Evolutionary conservation across 2,329 filamentous ascomycete species (phyloP), one percentile per base, ranked within the genome.

Genomic region (Rhynchosporium graminicola): DNA sequence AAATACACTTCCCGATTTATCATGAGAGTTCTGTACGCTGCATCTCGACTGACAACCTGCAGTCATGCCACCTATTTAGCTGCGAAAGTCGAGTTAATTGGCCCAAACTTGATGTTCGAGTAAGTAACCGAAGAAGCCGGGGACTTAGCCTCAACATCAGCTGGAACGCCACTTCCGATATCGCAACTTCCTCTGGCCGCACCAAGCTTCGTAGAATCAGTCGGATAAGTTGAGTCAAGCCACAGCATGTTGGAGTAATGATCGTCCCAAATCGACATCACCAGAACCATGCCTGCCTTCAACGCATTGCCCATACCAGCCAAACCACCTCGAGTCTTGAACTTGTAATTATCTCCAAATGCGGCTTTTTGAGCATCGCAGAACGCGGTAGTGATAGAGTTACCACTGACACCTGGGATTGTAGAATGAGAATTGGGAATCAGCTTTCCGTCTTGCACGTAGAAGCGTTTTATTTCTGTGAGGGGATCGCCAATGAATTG

Each of bases 161-260:
- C 59, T 33, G 84, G 83, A 33, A 75, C 77, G 45, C 85, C 85
- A 15, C 81, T 82, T 67, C 71, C 75, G 57, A 77, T 79, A 48
- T 78, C 61, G 74, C 85, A 88, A 51, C 77, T 76, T 55, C 85
- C 85, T 69, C 85, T 82, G 46, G 77, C 76, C 64, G 78, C 74
- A 67, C 85, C 84, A 77, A 78, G 5, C 63, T 66, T 63, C 65
- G 76, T 71, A 15, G 62, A 71, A 59, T 73, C 70, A 63, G 78
- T 77, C 52, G 87, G 87, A 79, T 83, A 88, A 74, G 77, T 81
- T 62, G 82, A 83, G 79, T 91, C 88, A 70, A 92, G 83, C 89
- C 89, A 91, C 68, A 88, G 82, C 87, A 91, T 90, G 77, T 87
- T 82, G 71, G 83, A 77, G 62, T 82, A 75, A 75, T 89, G 83